These are phyloP conservation scores for Teratosphaeria viscida DNA, from an alignment of 2,329 filamentous ascomycete genomes.

Conservation along the genomic window DNA sequence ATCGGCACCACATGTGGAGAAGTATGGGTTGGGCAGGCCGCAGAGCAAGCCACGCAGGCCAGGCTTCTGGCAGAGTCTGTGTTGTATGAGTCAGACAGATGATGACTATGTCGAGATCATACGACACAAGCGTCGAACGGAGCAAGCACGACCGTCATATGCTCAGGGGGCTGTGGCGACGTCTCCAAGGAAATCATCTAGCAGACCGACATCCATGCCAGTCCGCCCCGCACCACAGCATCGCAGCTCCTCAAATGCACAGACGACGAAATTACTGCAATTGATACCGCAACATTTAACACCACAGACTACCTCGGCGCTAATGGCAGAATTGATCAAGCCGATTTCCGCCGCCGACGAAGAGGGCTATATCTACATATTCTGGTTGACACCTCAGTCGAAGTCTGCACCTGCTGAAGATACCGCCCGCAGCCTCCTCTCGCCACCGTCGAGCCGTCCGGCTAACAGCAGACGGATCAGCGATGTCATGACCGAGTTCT, in stretches of 20 bases:
- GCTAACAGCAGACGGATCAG: slow-evolving; percentile 15
- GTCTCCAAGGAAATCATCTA: neutral
- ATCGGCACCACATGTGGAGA: slow-evolving; percentile 4
- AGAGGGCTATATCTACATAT: slow-evolving; percentile 94
- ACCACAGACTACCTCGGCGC: slow-evolving; percentile 55
- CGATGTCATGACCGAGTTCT: slow-evolving; percentile 27
- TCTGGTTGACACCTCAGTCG: slow-evolving; percentile 72
- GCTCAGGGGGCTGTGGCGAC: neutral
- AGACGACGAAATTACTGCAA: slow-evolving; percentile 39
- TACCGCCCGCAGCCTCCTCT: slow-evolving; percentile 24
- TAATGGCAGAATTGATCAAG: slow-evolving; percentile 68
- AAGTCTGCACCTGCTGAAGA: slow-evolving; percentile 42
- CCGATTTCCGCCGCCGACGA: slow-evolving; percentile 66
- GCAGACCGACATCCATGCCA: neutral
- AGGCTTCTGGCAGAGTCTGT: slow-evolving; percentile 35
- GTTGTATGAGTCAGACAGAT: slow-evolving; percentile 31
- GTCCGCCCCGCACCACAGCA: slow-evolving; percentile 7
- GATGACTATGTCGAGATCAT: slow-evolving; percentile 36
- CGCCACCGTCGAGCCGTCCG: slow-evolving; percentile 13
- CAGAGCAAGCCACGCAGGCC: slow-evolving; percentile 25
- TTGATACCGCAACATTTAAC: slow-evolving; percentile 60
- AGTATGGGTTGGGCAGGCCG: slow-evolving; percentile 2
- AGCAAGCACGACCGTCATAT: slow-evolving; percentile 1
- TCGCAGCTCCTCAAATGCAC: slow-evolving; percentile 14
- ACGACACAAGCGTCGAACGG: slow-evolving; percentile 28